Percentiles rank a stretch among this genome's conserved stretches.
Evolutionary conservation across 257 asterid species (phyloP).

Genomic region (Salvia miltiorrhiza): DNA sequence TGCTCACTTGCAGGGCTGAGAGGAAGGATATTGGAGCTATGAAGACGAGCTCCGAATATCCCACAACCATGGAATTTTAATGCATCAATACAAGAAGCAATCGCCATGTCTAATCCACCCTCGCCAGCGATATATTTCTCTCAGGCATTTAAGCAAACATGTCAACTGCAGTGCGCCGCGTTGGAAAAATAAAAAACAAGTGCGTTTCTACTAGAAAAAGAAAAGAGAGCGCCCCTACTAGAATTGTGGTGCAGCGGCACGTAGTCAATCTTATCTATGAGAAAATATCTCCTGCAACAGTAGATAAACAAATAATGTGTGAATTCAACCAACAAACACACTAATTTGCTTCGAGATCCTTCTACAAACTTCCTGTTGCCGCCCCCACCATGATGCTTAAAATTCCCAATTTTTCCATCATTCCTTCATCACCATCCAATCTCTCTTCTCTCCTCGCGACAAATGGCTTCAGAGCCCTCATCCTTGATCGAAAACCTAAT

Average conservation of each 20-base stretch:
- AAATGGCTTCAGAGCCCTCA: conserved; percentile 48
- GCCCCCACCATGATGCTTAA: conserved; percentile 25
- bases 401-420: neutral
- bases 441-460: neutral
- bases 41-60: conserved; percentile 42
- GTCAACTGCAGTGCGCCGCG: conserved; percentile 12
- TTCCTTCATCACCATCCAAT: neutral
- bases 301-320: conserved; percentile 7
- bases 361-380: conserved; percentile 37
- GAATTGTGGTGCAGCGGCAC: neutral
- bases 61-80: conserved; percentile 41
- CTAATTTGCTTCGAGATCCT: conserved; percentile 35
- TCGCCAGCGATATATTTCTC: neutral
- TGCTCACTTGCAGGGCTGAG: conserved; percentile 39
- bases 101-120: conserved; percentile 30
- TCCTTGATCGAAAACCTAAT: conserved; percentile 33
- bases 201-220: no score
- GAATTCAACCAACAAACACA: neutral
- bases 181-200: no score
- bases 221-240: neutral
- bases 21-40: conserved; percentile 25
- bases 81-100: conserved; percentile 27
- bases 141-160: conserved; percentile 51
- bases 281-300: conserved; percentile 9
- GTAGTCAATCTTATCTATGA: neutral